Evolutionary conservation across 108 stramenopile genomes (phyloP), one percentile per base, ranked within the genome.

Genomic region (Fistulifera solaris): DNA sequence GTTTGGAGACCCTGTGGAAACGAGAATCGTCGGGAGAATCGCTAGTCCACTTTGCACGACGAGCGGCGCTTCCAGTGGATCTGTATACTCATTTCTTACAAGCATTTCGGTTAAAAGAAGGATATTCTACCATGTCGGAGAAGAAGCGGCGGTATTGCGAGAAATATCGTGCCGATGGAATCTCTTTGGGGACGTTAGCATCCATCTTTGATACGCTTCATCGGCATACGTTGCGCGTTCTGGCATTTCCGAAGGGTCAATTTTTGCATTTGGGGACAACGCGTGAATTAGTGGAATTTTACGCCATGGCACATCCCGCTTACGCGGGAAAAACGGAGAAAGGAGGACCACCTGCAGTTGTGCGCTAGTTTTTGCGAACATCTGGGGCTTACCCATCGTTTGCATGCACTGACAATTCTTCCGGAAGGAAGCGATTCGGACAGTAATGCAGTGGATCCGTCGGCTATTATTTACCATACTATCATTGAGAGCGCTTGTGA

Each of bases 241-340:
- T 70, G n/a, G 49, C 63, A 0, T 60, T 80, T 23, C 73, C 70
- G 2, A 45, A 61, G 14, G 87, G 87, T 15, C 44, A 48, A 10
- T 89, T 89, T 48, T 35, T 78, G 26, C 87, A 89, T 66, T 54
- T 89, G 27, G 87, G 87, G 13, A 89, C 87, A 14, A 85, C 76
- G 3, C 31, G 58, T 25, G 87, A 89, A 67, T 65, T 89, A 14
- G 22, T 81, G 16, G 73, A 85, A 42, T 85, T 83, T 45, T 58
- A 45, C 8, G 27, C 38, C 38, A 16, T n/a, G n/a, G 18, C 2
- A 40, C 27, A 27, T 38, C 14, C 40, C 25, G 17, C 44, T 5
- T 3, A 46, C 21, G 11, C 44, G 44, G 6, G 21, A 46, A 18
- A 3, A 46, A 21, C 21, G 44, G 11, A 18, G 17, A 10, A 18